Base-by-base conservation (phyloP, 73 alveolate genomes). In the Effrenium voratum region DNA sequence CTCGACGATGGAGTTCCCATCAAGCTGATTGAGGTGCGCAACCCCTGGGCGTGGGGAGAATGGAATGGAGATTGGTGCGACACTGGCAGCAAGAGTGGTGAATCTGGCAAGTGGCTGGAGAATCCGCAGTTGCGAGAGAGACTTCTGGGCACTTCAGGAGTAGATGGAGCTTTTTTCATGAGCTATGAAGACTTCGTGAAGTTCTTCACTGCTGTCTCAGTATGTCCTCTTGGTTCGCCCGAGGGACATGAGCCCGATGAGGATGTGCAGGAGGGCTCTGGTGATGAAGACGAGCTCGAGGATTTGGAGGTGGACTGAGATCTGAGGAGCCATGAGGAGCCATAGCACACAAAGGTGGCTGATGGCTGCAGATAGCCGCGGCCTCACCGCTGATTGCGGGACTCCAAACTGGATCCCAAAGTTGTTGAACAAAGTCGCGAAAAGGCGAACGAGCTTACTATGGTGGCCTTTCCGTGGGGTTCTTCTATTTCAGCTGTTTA, bases 31-130 rank as follows among this genome's bases (percentile, higher is more conserved):
- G 59, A 75, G 36, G 86, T 75, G 57, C 59, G 59, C 8, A 75
- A 75, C 36, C 86, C 86, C 16, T 75, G 86, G 86, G 86, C 59
- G 3, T 0, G 41, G 30, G 36, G 59, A 2, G 86, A 75, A 38
- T 75, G 86, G 86, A 75, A 75, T 10, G 86, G 86, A 0, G 86
- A 38, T 57, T 75, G 86, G 86, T 75, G 59, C 59, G 86, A 75
- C 36, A 13, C 24, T 15, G 86, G 59, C 59, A 40, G 55, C 57
- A 38, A 75, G 36, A 16, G 26, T 34, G 57, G 38, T 19, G 86
- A 10, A 5, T 75, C 86, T 34, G 59, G 36, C 36, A 41, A 75
- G 59, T 75, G 86, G 86, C 6, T 26, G 36, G 59, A 38, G 36
- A 75, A 75, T 32, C 86, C 86, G 1, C 13, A 75, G 59, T 24